Evolutionary conservation across 140 eudicot genomes (phyloP).

Genomic region (Bidens hawaiensis): DNA sequence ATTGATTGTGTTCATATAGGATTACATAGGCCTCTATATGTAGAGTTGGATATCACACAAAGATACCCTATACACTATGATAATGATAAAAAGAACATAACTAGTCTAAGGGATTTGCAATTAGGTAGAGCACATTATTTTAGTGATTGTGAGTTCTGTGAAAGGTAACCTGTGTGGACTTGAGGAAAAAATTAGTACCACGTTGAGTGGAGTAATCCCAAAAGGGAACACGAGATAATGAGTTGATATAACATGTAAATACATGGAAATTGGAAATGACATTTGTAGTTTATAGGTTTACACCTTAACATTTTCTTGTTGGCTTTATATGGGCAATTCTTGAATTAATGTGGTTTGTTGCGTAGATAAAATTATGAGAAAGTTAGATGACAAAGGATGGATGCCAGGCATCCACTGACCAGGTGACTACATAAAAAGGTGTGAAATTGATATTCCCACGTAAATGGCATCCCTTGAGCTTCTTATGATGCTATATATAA

Average conservation of each 20-base stretch:
- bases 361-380: not conserved
- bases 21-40: no score
- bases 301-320: not conserved
- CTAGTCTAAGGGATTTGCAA: not conserved
- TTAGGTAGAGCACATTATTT: not conserved
- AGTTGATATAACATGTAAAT: not conserved
- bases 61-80: no score
- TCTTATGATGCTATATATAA: not conserved
- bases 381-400: not conserved
- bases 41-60: no score
- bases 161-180: conserved; percentile 1
- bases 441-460: not conserved
- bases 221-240: not conserved
- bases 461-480: not conserved
- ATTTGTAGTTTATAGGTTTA: not conserved
- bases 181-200: not conserved
- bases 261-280: not conserved
- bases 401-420: not conserved
- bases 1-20: no score
- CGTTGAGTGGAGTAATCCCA: not conserved
- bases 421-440: not conserved
- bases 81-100: no score
- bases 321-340: not conserved
- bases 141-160: not conserved
- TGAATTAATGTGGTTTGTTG: not conserved